Evolutionary conservation across 2,329 filamentous ascomycete species (phyloP).

Genomic region (Lomentospora prolificans): DNA sequence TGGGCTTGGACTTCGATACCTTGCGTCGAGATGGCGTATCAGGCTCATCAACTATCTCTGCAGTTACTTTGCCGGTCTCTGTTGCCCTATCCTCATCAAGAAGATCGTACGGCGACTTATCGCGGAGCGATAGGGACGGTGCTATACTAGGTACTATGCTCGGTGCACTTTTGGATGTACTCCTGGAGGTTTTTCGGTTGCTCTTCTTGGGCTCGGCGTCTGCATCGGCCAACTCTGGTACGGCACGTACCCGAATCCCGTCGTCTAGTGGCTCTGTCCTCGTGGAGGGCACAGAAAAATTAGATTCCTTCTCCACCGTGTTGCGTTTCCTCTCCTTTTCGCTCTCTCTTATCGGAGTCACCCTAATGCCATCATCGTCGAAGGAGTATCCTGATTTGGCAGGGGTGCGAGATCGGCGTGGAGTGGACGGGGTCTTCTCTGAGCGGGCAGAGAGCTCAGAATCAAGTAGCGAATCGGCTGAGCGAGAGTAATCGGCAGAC

Average conservation of each 20-base stretch:
- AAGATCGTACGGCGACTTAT: constrained; percentile 7
- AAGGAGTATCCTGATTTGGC: constrained; percentile 11
- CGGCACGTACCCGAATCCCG: constrained; percentile 34
- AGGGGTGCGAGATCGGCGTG: constrained; percentile 17
- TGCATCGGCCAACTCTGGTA: constrained; percentile 13
- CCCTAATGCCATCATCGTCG: constrained; percentile 23
- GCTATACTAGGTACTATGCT: not conserved
- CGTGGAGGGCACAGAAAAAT: constrained; percentile 4
- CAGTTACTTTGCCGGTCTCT: not conserved
- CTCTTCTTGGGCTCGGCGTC: not conserved
- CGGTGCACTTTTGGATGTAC: not conserved
- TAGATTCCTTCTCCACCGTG: not conserved
- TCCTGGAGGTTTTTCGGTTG: constrained; percentile 1
- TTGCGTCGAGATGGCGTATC: constrained; percentile 7
- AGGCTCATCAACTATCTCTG: constrained; percentile 7
- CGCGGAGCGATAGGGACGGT: not conserved
- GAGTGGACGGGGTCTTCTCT: not conserved
- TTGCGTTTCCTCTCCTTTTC: not conserved
- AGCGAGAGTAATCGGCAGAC: not conserved
- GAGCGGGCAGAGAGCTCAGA: not conserved
- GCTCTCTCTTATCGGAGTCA: constrained; percentile 20
- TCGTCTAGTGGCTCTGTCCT: constrained; percentile 20
- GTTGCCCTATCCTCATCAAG: not conserved
- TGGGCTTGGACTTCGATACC: not conserved
- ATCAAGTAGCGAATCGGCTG: constrained; percentile 3